Conservation (phyloP, 2,329 filamentous ascomycete genomes). For the Neofusicoccum parvum region DNA sequence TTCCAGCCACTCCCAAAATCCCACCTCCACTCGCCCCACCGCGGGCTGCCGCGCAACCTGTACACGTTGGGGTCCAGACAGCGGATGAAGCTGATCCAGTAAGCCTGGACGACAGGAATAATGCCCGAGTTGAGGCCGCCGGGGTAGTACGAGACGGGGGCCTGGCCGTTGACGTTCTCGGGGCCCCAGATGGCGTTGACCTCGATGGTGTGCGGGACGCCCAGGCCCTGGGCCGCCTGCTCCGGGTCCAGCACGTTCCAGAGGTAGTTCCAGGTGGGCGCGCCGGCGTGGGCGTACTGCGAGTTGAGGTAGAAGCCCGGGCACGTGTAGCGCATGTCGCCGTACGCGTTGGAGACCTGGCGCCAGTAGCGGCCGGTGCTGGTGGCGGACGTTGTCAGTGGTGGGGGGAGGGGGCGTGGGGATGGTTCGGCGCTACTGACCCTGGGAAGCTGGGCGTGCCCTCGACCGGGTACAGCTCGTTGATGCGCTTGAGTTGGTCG, state of each 20-base stretch:
- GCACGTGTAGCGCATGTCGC: conserved; percentile 68
- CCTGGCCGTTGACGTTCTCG: conserved; percentile 50
- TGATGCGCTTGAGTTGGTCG: conserved; percentile 54
- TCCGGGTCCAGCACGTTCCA: conserved; percentile 66
- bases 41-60: conserved; percentile 49
- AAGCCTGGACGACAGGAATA: conserved; percentile 65
- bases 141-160: conserved; percentile 59
- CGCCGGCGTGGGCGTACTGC: conserved; percentile 41
- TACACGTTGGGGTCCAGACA: conserved; percentile 66
- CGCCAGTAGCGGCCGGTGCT: conserved; percentile 58
- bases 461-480: conserved; percentile 58
- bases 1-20: conserved; percentile 26
- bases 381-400: too few relatives aligned
- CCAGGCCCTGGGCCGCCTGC: conserved; percentile 57
- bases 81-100: conserved; percentile 75
- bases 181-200: conserved; percentile 69
- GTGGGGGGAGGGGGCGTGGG: too few relatives aligned
- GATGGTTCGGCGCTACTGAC: conserved; percentile 19
- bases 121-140: conserved; percentile 58
- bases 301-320: conserved; percentile 59
- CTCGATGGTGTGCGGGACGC: conserved; percentile 70
- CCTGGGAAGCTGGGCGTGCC: conserved; percentile 46
- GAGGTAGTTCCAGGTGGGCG: conserved; percentile 66
- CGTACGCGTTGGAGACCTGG: conserved; percentile 60
- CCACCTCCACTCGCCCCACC: conserved; percentile 53